Percentiles rank a stretch among this genome's conserved stretches.
Conservation (phyloP, 305 asterid genomes). For the Fraxinus angustifolia region DNA sequence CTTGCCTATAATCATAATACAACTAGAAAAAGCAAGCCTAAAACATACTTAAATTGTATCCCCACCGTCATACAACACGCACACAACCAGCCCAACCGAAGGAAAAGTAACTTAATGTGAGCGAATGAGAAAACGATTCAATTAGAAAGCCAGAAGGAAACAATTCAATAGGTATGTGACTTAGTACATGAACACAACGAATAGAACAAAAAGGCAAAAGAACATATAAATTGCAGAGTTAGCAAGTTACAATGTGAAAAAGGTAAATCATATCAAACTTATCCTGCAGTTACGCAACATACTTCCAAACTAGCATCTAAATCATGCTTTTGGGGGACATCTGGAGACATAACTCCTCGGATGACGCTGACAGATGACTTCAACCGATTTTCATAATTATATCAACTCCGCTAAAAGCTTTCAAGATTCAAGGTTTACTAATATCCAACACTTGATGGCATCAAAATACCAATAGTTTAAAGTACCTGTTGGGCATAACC, state of each 20-base stretch:
- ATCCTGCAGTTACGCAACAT: neutral
- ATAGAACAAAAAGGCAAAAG: slow-evolving; percentile 2
- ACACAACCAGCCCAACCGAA: neutral
- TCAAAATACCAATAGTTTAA: neutral
- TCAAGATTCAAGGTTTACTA: neutral
- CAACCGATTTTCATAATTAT: neutral
- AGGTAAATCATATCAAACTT: neutral
- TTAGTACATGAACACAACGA: neutral
- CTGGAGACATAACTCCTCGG: neutral
- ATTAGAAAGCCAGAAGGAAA: neutral
- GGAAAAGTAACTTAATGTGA: neutral
- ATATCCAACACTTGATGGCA: neutral
- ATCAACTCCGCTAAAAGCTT: neutral
- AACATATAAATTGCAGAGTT: neutral
- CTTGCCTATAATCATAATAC: neutral
- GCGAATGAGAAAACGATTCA: neutral
- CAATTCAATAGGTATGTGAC: neutral
- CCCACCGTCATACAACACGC: neutral
- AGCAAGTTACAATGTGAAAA: neutral
- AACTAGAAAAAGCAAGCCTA: neutral
- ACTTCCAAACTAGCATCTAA: neutral
- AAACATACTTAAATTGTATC: neutral
- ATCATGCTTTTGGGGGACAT: neutral
- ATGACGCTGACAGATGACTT: neutral
- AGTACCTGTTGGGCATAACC: slow-evolving; percentile 82